Conservation (phyloP, 805 yeast species). For the Teunomyces lycoperdinae region DNA sequence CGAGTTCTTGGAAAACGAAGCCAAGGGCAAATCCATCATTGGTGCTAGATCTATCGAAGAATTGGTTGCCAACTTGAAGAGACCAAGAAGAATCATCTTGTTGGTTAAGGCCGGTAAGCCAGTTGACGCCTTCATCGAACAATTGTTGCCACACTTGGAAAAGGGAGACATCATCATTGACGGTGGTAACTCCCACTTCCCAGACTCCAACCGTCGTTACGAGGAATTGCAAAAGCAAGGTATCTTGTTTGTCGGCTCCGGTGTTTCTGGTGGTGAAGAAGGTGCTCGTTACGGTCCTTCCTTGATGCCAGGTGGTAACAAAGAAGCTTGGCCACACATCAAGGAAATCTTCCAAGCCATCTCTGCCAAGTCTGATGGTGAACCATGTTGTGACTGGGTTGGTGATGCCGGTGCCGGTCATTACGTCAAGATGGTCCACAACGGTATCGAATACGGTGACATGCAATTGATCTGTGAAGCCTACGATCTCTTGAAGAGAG, state of each 20-base stretch:
- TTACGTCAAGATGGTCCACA: conserved; percentile 99
- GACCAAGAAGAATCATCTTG: conserved; percentile 93
- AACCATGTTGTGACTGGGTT: conserved; percentile 99
- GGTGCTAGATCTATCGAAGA: conserved; percentile 95
- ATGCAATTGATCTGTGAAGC: conserved; percentile 99
- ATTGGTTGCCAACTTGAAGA: conserved; percentile 82
- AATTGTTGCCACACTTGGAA: conserved; percentile 87
- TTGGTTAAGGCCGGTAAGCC: conserved; percentile 97
- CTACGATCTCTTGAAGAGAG: conserved; percentile 91
- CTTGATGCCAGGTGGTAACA: conserved; percentile 98
- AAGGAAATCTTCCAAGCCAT: conserved; percentile 95
- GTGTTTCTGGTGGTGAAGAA: conserved; percentile 99
- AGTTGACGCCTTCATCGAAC: conserved; percentile 87
- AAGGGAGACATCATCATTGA: conserved; percentile 97
- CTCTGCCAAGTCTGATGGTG: conserved; percentile 95
- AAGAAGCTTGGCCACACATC: conserved; percentile 98
- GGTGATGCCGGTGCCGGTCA: conserved; percentile 99
- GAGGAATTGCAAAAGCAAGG: conserved; percentile 86
- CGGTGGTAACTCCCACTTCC: conserved; percentile 99
- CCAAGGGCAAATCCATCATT: conserved; percentile 93
- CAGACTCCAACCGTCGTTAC: conserved; percentile 96
- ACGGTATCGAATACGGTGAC: conserved; percentile 99
- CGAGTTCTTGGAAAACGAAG: conserved; percentile 88
- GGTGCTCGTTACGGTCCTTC: conserved; percentile 99
- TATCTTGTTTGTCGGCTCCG: conserved; percentile 92